Conservation (phyloP, 768 basidiomycete genomes). For the Kwoniella newhampshirensis region DNA sequence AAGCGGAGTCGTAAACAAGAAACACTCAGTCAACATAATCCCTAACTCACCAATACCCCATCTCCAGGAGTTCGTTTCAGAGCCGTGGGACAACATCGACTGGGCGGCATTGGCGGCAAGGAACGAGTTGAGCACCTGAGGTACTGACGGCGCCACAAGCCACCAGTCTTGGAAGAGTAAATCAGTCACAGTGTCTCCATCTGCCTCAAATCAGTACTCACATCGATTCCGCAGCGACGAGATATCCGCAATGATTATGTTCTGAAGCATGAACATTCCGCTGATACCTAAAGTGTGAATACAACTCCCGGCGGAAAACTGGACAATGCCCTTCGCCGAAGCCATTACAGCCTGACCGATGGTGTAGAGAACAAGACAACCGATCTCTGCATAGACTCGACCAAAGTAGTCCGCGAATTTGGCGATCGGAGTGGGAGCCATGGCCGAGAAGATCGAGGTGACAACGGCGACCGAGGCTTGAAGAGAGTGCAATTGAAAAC, state of each 20-base stretch:
- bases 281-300: constrained; percentile 51
- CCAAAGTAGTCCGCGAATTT: constrained; percentile 48
- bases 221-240: constrained; percentile 34
- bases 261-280: constrained; percentile 45
- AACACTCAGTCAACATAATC: too few relatives aligned
- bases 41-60: constrained; percentile 37
- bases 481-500: constrained; percentile 45
- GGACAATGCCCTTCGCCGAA: constrained; percentile 33
- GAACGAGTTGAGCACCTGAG: constrained; percentile 50
- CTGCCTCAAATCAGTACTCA: constrained; percentile 6
- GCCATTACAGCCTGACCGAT: constrained; percentile 47
- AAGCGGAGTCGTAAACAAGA: too few relatives aligned
- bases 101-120: constrained; percentile 39
- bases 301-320: constrained; percentile 35
- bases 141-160: constrained; percentile 49
- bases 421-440: constrained; percentile 51
- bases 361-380: constrained; percentile 48
- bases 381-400: constrained; percentile 44
- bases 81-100: constrained; percentile 25
- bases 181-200: not conserved
- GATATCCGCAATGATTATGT: constrained; percentile 41
- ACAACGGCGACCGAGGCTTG: constrained; percentile 45
- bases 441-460: constrained; percentile 49
- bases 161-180: constrained; percentile 35
- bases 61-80: constrained; percentile 25